Percentiles rank a stretch among this genome's conserved stretches.
phyloP scores from a whole-genome alignment of 225 moss, liverwort and hornwort species.

The Polytrichum commune region DNA sequence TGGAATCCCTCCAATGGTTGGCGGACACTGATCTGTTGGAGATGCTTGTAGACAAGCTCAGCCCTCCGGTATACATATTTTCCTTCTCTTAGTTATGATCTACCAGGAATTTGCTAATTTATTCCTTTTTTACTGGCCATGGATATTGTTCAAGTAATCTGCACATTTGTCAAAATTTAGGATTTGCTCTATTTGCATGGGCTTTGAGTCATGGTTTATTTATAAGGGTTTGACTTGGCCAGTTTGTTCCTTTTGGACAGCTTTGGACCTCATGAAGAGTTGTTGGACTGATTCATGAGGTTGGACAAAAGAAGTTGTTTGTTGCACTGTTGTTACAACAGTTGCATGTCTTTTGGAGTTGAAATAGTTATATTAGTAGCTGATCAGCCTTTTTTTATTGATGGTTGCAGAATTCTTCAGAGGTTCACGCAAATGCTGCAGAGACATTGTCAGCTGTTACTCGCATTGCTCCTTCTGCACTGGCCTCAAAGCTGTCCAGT shows the following conservation, averaged over 20 bases:
- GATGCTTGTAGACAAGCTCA: conserved; percentile 98
- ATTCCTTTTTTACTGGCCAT: no score
- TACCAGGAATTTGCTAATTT: no score
- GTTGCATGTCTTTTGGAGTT: background rate
- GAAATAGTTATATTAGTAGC: background rate
- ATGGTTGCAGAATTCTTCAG: conserved; percentile 75
- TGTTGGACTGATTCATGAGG: background rate
- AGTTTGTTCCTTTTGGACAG: background rate
- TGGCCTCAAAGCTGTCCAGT: conserved; percentile 92
- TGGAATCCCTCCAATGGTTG: conserved; percentile 91
- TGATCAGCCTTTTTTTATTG: conserved; percentile 18
- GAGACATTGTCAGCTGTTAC: conserved; percentile 98
- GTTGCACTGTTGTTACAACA: background rate
- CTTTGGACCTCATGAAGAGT: no score
- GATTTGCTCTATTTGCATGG: no score
- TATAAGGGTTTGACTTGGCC: background rate
- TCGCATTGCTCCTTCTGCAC: conserved; percentile 88
- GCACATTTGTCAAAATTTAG: no score
- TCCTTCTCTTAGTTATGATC: no score
- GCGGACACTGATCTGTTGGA: conserved; percentile 95
- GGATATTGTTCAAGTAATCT: no score
- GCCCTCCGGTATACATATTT: conserved; percentile 58
- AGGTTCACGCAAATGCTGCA: conserved; percentile 94
- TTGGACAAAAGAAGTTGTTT: background rate
- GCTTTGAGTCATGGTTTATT: no score